A percentile compares a stretch with the other conserved stretches of the same genome.
Conservation (phyloP, 2,329 filamentous ascomycete species). For the Thelonectria rubi region DNA sequence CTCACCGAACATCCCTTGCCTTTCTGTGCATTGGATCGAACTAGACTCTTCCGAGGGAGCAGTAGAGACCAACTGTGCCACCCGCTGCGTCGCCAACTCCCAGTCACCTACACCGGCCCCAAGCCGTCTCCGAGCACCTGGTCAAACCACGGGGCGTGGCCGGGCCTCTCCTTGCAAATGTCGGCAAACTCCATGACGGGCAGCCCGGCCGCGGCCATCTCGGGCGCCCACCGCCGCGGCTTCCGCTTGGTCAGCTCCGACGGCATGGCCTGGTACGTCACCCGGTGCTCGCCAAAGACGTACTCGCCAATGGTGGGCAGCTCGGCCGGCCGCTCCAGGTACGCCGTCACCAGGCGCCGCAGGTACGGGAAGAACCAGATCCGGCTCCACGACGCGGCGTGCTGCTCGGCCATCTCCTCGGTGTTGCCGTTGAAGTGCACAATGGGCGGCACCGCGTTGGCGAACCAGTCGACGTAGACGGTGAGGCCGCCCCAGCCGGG, state of each 20-base stretch:
- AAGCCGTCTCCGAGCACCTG: constrained; percentile 1
- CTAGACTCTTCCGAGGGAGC: no score
- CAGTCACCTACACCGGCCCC: neutral
- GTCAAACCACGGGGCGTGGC: neutral
- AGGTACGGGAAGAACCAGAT: constrained; percentile 34
- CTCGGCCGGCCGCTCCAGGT: neutral
- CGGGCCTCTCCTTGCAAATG: neutral
- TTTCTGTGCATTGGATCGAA: no score
- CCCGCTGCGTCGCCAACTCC: no score
- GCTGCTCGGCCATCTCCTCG: constrained; percentile 14
- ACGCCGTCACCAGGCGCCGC: constrained; percentile 3
- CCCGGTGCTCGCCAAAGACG: neutral
- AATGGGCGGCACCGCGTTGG: constrained; percentile 24
- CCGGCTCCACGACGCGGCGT: constrained; percentile 22
- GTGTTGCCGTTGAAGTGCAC: constrained; percentile 34
- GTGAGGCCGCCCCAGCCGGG: constrained; percentile 31
- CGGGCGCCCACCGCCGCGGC: neutral
- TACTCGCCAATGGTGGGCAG: neutral
- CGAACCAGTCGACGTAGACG: constrained; percentile 32
- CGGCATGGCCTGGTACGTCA: neutral
- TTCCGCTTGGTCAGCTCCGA: constrained; percentile 5
- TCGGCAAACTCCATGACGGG: constrained; percentile 2
- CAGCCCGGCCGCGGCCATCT: neutral
- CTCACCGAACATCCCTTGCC: no score
- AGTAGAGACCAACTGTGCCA: no score